Percentiles rank a stretch among this genome's conserved stretches.
Evolutionary conservation across 2,329 filamentous ascomycete species (phyloP).

Genomic region (Claviceps monticola): DNA sequence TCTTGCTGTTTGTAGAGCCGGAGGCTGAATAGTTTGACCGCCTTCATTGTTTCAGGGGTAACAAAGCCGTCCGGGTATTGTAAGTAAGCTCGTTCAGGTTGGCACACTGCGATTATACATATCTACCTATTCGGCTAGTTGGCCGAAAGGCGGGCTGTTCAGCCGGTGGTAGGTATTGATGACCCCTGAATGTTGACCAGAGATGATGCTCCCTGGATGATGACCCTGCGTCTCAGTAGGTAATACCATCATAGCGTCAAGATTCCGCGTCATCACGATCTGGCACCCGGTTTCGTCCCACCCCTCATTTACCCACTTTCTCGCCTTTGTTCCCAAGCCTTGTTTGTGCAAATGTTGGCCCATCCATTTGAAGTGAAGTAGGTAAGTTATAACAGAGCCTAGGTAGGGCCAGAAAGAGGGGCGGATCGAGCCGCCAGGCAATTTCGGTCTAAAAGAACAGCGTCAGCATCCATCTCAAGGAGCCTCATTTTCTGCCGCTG

Average conservation of each 20-base stretch:
- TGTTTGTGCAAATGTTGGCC: not conserved
- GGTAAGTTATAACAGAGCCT: not conserved
- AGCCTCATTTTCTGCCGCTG: no score
- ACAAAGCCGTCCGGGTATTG: no score
- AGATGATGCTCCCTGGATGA: not conserved
- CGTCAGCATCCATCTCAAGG: not conserved
- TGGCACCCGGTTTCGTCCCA: not conserved
- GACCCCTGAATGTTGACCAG: not conserved
- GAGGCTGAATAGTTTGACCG: no score
- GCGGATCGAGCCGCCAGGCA: slow-evolving; percentile 5
- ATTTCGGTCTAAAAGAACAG: slow-evolving; percentile 1
- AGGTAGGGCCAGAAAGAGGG: not conserved
- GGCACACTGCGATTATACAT: no score
- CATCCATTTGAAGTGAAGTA: not conserved
- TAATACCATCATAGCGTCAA: not conserved
- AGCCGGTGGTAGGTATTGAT: not conserved
- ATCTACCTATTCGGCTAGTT: not conserved
- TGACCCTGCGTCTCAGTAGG: not conserved
- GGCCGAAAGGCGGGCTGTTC: not conserved
- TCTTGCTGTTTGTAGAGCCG: no score
- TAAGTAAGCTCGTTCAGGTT: no score
- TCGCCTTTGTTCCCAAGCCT: not conserved
- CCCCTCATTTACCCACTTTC: not conserved
- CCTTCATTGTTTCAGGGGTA: no score
- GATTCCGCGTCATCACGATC: not conserved